Evolutionary conservation across 1,284 basidiomycete genomes (phyloP).

Genomic region (Puccinia horiana): DNA sequence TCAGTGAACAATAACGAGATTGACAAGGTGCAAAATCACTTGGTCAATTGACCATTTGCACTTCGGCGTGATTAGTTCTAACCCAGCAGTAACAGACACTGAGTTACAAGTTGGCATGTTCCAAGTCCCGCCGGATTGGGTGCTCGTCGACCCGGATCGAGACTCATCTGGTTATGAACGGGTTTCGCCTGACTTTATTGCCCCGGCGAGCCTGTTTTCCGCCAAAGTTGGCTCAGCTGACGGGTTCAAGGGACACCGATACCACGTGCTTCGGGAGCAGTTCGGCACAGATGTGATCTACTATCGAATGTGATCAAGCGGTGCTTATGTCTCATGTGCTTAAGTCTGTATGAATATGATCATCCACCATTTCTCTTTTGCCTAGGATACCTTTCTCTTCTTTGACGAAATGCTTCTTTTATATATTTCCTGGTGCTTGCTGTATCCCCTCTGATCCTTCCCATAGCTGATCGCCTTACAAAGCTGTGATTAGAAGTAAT

Average conservation of each 20-base stretch:
- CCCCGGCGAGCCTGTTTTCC: conserved; percentile 43
- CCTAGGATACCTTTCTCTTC: not conserved
- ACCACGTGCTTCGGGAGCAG: conserved; percentile 49
- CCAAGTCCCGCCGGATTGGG: conserved; percentile 50
- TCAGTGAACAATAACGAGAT: not conserved
- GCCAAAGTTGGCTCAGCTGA: conserved; percentile 25
- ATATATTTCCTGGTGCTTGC: not conserved
- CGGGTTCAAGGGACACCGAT: conserved; percentile 51
- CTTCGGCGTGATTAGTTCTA: conserved; percentile 39
- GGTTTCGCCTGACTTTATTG: conserved; percentile 13
- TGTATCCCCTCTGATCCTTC: not conserved
- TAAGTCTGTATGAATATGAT: not conserved
- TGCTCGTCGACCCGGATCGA: conserved; percentile 30
- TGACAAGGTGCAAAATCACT: conserved; percentile 35
- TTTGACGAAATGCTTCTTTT: not conserved
- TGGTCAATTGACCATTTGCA: not conserved
- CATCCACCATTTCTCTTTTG: not conserved
- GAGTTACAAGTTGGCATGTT: conserved; percentile 54
- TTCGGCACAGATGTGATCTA: conserved; percentile 49
- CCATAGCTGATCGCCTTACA: not conserved
- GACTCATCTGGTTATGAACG: conserved; percentile 36
- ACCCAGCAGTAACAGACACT: conserved; percentile 54
- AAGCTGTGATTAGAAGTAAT: not conserved
- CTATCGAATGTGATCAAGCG: conserved; percentile 43
- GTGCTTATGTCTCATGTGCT: not conserved